These are phyloP conservation scores for Fraxinus cuspidata DNA, from an alignment of 257 asterid genomes.

Conservation along the genomic window DNA sequence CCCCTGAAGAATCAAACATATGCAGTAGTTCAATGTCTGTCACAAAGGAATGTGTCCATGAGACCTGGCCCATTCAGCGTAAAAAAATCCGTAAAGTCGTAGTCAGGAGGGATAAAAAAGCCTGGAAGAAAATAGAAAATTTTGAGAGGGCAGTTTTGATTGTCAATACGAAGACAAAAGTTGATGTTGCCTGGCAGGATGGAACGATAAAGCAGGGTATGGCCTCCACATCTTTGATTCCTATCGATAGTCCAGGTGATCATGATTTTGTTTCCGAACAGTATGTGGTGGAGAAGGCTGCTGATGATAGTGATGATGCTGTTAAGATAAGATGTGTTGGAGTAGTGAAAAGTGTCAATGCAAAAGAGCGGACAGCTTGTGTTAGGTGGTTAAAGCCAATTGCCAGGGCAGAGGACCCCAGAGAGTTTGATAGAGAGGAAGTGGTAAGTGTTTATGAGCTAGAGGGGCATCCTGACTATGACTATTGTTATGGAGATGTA, in stretches of 20 bases:
- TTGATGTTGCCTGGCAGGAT: slow-evolving; percentile 94
- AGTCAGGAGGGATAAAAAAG: slow-evolving; percentile 76
- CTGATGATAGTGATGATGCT: slow-evolving; percentile 66
- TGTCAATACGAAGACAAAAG: slow-evolving; percentile 66
- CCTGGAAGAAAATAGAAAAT: slow-evolving; percentile 76
- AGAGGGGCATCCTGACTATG: slow-evolving; percentile 98
- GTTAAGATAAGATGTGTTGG: slow-evolving; percentile 78
- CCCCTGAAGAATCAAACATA: slow-evolving; percentile 41
- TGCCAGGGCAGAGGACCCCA: slow-evolving; percentile 78
- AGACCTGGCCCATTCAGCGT: slow-evolving; percentile 74
- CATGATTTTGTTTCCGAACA: slow-evolving; percentile 97
- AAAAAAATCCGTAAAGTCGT: slow-evolving; percentile 84
- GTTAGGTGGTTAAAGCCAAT: slow-evolving; percentile 90
- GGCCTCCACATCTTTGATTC: slow-evolving; percentile 74
- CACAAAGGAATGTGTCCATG: slow-evolving; percentile 55
- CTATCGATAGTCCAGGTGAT: slow-evolving; percentile 94
- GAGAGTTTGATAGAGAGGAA: slow-evolving; percentile 89
- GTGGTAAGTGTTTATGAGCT: slow-evolving; percentile 95
- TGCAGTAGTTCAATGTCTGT: slow-evolving; percentile 50
- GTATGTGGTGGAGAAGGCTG: slow-evolving; percentile 91
- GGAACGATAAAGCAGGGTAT: slow-evolving; percentile 61
- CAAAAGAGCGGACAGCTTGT: slow-evolving; percentile 85
- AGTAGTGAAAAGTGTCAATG: slow-evolving; percentile 81
- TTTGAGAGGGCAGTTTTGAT: slow-evolving; percentile 83
- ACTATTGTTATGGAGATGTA: slow-evolving; percentile 91